Percentiles rank a stretch among this genome's conserved stretches.
Conservation (phyloP, 768 basidiomycete species). For the Mycena vulgaris region DNA sequence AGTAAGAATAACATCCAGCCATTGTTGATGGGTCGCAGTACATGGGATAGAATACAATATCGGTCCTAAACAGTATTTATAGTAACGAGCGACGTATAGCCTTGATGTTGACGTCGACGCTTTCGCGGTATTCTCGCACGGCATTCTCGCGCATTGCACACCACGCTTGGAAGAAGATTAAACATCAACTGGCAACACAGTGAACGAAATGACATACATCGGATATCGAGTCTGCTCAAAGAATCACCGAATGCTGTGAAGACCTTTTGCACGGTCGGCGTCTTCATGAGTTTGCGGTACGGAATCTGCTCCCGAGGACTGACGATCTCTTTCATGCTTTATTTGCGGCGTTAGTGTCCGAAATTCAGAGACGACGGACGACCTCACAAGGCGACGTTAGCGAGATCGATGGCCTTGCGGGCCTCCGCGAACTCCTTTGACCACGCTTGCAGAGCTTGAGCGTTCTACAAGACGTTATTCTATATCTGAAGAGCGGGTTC, state of each 20-base stretch:
- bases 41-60: too few species aligned
- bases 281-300: conserved; percentile 26
- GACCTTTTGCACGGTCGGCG: not conserved
- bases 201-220: not conserved
- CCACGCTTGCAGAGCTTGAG: conserved; percentile 3
- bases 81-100: not conserved
- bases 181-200: not conserved
- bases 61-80: too few species aligned
- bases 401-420: not conserved
- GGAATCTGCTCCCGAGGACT: conserved; percentile 22
- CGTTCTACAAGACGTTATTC: not conserved
- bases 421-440: not conserved
- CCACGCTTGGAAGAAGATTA: conserved; percentile 3
- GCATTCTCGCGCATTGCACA: conserved; percentile 17
- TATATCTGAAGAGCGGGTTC: not conserved
- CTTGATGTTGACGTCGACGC: too few species aligned
- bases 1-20: too few species aligned
- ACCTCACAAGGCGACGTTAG: conserved; percentile 24
- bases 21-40: too few species aligned
- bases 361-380: not conserved
- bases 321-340: conserved; percentile 14
- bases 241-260: conserved; percentile 15
- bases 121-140: conserved; percentile 12
- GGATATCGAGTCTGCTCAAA: conserved; percentile 15
- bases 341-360: not conserved